phyloP scores from a whole-genome alignment of 306 rosid genomes.

The Canavalia ensiformis region DNA sequence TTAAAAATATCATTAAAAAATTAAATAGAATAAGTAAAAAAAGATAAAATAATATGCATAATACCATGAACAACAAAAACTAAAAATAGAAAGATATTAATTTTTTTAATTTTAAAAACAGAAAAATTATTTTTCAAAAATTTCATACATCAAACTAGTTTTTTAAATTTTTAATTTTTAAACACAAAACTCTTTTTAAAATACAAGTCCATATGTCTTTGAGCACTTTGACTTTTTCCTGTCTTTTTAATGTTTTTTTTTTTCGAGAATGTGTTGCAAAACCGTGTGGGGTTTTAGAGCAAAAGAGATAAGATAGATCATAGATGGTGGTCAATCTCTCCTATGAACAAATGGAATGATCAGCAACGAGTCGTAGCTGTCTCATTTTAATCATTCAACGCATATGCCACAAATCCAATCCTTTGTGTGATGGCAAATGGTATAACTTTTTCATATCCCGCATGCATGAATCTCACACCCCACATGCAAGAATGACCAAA shows the following conservation, averaged over 20 bases:
- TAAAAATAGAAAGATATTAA: too few relatives aligned
- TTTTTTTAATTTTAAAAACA: too few relatives aligned
- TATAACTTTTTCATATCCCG: neutral
- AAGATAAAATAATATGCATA: too few relatives aligned
- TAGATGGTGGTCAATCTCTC: neutral
- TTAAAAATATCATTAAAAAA: too few relatives aligned
- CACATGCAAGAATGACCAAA: constrained; percentile 26
- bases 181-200: too few relatives aligned
- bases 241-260: neutral
- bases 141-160: too few relatives aligned
- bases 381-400: constrained; percentile 41
- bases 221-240: constrained; percentile 20
- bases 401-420: constrained; percentile 36
- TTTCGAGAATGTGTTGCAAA: constrained; percentile 19
- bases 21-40: too few relatives aligned
- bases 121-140: too few relatives aligned
- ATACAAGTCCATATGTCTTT: neutral
- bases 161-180: too few relatives aligned
- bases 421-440: constrained; percentile 13
- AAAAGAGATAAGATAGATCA: neutral
- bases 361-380: neutral
- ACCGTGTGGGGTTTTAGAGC: constrained; percentile 42
- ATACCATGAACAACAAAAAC: too few relatives aligned
- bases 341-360: constrained; percentile 47
- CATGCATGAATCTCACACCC: constrained; percentile 11